phyloP scores from a whole-genome alignment of 2,329 filamentous ascomycete species.

The Nigrograna mackinnonii region DNA sequence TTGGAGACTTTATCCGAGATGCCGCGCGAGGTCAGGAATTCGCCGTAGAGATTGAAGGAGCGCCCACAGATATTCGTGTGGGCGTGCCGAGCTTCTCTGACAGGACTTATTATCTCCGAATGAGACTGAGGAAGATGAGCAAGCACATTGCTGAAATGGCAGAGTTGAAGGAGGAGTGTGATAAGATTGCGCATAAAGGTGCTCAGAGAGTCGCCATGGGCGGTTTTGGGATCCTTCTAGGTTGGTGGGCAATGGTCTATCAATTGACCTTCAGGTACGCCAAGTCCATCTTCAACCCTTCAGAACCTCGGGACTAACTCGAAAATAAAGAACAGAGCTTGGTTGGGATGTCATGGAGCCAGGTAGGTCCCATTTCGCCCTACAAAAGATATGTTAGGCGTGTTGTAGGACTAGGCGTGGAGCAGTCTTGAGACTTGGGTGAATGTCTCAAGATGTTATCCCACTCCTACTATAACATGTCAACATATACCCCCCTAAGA shows the following conservation, averaged over 20 bases:
- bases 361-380: too few relatives aligned
- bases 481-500: too few relatives aligned
- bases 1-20: constrained; percentile 92
- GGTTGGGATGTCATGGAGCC: constrained; percentile 94
- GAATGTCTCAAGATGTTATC: too few relatives aligned
- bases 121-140: constrained; percentile 73
- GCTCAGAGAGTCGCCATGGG: constrained; percentile 80
- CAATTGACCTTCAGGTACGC: constrained; percentile 62
- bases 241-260: constrained; percentile 85
- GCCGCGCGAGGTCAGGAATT: constrained; percentile 85
- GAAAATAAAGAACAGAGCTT: too few relatives aligned
- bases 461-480: too few relatives aligned
- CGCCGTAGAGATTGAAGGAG: constrained; percentile 78
- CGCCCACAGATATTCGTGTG: constrained; percentile 69
- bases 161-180: constrained; percentile 79
- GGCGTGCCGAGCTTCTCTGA: constrained; percentile 87
- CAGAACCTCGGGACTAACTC: too few relatives aligned
- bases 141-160: constrained; percentile 70
- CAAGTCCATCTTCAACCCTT: too few relatives aligned
- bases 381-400: too few relatives aligned
- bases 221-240: constrained; percentile 72
- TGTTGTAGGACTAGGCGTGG: too few relatives aligned
- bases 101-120: constrained; percentile 84
- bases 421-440: too few relatives aligned
- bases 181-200: constrained; percentile 72